Evolutionary conservation across 768 basidiomycete genomes (phyloP), one percentile per base, ranked within the genome.

Genomic region (Russula emetica): DNA sequence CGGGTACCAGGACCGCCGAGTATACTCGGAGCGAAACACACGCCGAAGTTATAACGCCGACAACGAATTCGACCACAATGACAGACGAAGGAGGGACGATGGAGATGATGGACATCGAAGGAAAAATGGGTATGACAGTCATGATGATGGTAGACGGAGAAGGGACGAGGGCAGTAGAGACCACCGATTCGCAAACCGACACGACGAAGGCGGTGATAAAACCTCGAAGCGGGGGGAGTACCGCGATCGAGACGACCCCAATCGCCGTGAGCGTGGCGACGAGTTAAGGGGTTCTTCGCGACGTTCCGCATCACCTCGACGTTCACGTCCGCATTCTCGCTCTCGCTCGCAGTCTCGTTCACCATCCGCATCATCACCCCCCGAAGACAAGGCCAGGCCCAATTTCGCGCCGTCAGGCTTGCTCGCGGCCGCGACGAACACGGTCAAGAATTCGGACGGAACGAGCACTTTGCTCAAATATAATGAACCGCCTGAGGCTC

Each of bases 401-500:
- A 95, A 97, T 72, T 98, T 96, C 73, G 82, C 78, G 18, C 82
- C 83, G 5, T 97, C 94, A 22, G 97, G 97, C 14, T 79, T 96
- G 8, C 83, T 99, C 42, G 97, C 96, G 0, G 96, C 96, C 5
- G 97, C 92, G 71, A 98, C 97, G 2, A 98, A 99, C 72, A 94
- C 92, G 1, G 87, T 95, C 49, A 82, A 83, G 67, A 80, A 84
- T 36, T 77, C 78, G 8, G 86, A 92, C 71, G 92, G 90, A n/a
- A 83, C 83, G 56, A 86, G 79, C 69, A 87, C 89, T 7, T 84
- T 97, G 50, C 79, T 99, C 66, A 99, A 98, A 75, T 99, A 99
- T 74, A 95, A 98, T 66, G 97, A 99, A 74, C 97, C 97, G 18
- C 94, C 97, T 7, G 97, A 99, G 79, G 97, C 96, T 32, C 79